These are phyloP conservation scores for Aspergillus quadricinctus DNA, from an alignment of 2,329 filamentous ascomycete genomes.

Conservation along the genomic window DNA sequence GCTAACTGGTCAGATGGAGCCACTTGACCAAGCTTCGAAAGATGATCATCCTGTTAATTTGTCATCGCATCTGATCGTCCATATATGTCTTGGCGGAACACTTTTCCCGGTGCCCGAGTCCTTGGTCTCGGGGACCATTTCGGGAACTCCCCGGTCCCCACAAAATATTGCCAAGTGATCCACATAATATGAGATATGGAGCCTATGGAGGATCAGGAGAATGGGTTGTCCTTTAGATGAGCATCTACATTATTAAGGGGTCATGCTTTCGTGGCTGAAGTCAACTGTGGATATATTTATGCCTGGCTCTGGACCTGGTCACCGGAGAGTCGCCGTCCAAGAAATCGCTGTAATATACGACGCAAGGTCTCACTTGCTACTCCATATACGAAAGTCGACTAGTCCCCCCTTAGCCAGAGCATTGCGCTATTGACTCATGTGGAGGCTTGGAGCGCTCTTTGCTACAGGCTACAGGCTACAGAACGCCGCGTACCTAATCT, in stretches of 20 bases:
- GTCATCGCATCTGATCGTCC: no score
- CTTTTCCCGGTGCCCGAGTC: neutral
- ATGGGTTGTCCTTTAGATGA: neutral
- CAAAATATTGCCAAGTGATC: neutral
- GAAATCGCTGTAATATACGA: neutral
- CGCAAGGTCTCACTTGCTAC: neutral
- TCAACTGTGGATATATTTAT: neutral
- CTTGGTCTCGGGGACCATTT: neutral
- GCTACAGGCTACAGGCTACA: neutral
- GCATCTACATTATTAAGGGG: neutral
- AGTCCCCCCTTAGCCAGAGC: neutral
- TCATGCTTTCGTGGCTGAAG: neutral
- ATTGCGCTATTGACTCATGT: neutral
- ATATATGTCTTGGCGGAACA: neutral
- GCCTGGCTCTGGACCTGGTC: neutral
- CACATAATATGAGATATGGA: neutral
- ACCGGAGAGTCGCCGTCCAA: neutral
- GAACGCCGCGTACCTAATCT: neutral
- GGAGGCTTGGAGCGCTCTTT: neutral
- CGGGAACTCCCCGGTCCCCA: neutral
- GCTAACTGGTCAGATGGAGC: neutral
- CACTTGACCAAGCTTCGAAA: neutral
- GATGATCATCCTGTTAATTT: neutral
- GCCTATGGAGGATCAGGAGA: no score
- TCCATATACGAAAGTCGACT: neutral